Base-by-base conservation (phyloP, 2,329 filamentous ascomycete species). In the Penicillium concentricum region DNA sequence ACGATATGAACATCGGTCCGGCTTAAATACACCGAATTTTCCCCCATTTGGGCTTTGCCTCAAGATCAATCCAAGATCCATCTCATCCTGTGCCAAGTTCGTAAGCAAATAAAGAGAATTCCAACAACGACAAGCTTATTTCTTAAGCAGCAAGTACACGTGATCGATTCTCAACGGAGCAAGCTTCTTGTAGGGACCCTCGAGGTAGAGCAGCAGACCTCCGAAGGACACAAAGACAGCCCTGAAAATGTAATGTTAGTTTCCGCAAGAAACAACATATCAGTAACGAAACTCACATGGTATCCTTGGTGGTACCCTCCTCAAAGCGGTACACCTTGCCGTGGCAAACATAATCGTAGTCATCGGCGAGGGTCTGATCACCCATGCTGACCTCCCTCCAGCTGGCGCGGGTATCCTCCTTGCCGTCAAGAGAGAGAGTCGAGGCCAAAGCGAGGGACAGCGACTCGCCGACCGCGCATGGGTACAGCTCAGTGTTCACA, bases 191-290 rank as follows among this genome's bases (percentile, higher is more conserved):
- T 96, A 94, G 2, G 94, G 94, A 6, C 95, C 94, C 69, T 96
- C 90, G 54, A 99, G 83, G 68, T 89, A 91, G 78, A 97, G 87
- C 68, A 99, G 78, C 62, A 99, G 80, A 8, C 94, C 94, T 46
- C 94, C 94, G 69, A 97, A 99, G 1, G 92, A 96, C 66, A 95
- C 84, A 76, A 93, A 99, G 28, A 92, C 91, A 74, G 96, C 95
- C 73, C 93, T 97, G 66, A 15, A 60, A n/a, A 38, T 20, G 8
- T 22, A 8, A 51, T 12, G 39, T 61, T 35, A 61, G 54, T 42
- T 22, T 30, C 32, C 8, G 28, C 34, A 41, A 16, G 4, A 51
- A 20, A 13, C 13, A 18, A 47, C 24, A 20, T 20, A 28, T 46
- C 26, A 9, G 15, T n/a, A 13, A 24, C 28, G 51, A 59, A 58